phyloP scores from a whole-genome alignment of 768 basidiomycete genomes.

The Boletellus sp. region DNA sequence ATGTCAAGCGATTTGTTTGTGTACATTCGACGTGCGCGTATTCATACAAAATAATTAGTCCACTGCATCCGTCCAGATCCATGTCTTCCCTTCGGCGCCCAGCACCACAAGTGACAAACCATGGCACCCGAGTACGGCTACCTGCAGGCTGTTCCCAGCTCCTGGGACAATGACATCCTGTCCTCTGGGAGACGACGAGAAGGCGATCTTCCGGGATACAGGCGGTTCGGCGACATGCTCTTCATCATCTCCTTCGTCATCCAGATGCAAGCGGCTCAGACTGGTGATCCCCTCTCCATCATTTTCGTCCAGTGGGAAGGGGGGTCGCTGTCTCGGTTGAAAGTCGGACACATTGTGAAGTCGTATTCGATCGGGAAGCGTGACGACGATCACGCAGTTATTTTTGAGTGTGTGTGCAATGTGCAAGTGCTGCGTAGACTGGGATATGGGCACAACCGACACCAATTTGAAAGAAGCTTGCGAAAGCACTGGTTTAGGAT shows the following conservation, averaged over 20 bases:
- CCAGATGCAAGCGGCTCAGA: slow-evolving; percentile 24
- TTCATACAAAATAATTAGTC: slow-evolving; percentile 10
- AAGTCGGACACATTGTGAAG: slow-evolving; percentile 48
- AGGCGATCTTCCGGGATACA: not conserved
- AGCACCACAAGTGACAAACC: slow-evolving; percentile 32
- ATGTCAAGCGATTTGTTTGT: not conserved
- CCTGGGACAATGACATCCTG: slow-evolving; percentile 23
- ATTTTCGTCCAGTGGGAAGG: slow-evolving; percentile 37
- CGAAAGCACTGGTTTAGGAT: slow-evolving; percentile 4
- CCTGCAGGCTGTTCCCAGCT: slow-evolving; percentile 30
- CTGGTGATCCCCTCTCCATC: slow-evolving; percentile 20
- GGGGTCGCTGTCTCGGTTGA: slow-evolving; percentile 38
- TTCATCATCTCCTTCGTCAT: slow-evolving; percentile 26
- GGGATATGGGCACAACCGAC: slow-evolving; percentile 45
- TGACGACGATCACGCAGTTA: slow-evolving; percentile 52
- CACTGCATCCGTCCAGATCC: slow-evolving; percentile 25
- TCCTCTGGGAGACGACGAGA: slow-evolving; percentile 16
- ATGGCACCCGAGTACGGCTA: slow-evolving; percentile 41
- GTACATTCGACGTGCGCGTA: not conserved
- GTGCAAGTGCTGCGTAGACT: slow-evolving; percentile 34
- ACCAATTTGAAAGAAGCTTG: slow-evolving; percentile 66
- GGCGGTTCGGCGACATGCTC: slow-evolving; percentile 9
- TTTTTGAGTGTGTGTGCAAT: slow-evolving; percentile 42
- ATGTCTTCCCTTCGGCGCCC: slow-evolving; percentile 18
- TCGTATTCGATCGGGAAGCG: slow-evolving; percentile 38